Evolutionary conservation across 495 filamentous ascomycete genomes (phyloP), one percentile per base, ranked within the genome.

Genomic region (Penicillium malachiteum): DNA sequence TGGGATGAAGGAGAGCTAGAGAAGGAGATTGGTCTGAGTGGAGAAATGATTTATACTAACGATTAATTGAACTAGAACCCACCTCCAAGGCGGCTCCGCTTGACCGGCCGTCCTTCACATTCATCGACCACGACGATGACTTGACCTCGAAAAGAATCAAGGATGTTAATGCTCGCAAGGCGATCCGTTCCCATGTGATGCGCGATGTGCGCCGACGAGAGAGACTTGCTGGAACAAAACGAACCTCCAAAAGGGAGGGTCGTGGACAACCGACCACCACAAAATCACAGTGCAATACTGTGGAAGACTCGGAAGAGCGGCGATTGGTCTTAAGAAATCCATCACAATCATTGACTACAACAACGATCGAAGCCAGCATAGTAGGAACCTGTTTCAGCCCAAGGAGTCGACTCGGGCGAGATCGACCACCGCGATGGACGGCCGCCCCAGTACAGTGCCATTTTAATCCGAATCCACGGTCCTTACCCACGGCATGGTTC

Each of bases 171-270:
- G 67, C 71, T 34, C 65, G 71, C 53, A 72, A 70, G 49, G 62
- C 65, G 3, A 73, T 73, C 30, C 65, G 71, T 12, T 73, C 71
- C 14, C 71, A 73, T 63, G 71, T 73, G 7, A 73, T 73, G 71
- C 71, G 71, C 34, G 65, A 73, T 64, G 71, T 73, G 16, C 69
- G 71, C 44, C 67, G 65, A 18, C 71, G 71, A 8, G 71, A 73
- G 49, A 60, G 69, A 50, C 65, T 72, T 14, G 69, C 67, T 0
- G 71, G 71, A 3, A 46, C 65, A 16, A 73, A 72, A 45, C 59
- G 71, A 40, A 66, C 61, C 10, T 63, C 69, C 1, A 66, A 56
- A 48, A 65, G 69, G 8, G 69, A 71, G 12, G 58, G 44, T 31
- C 61, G 60, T 32, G 52, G 34, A 4, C 56, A 61, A 17, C 8